Evolutionary conservation across 352 stramenopile genomes (phyloP), one percentile per base, ranked within the genome.

Genomic region (Globisporangium barbulae): DNA sequence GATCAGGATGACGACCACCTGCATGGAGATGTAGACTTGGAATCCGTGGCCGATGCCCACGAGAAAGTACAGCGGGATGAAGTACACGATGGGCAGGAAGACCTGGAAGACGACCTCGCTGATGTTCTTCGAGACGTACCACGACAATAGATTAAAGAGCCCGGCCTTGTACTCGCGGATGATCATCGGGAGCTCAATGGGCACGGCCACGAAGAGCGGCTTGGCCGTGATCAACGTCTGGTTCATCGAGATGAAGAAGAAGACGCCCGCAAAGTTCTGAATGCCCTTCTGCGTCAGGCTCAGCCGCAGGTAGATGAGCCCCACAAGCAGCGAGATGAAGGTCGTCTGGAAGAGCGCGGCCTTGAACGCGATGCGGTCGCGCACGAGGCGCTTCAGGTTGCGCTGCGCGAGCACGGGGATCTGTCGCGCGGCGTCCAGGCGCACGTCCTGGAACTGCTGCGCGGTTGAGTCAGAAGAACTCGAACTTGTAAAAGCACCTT

Each of bases 101-200:
- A 88, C 39, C 53, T 85, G 78, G 66, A 76, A 71, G 1, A 64
- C 67, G 0, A 85, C 19, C 59, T 87, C 78, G 35, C 73, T 84
- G 25, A 80, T 5, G 53, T 83, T 83, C 56, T 87, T 87, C 25
- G 75, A 60, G 0, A 83, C 3, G n/a, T 81, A 87, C 78, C 78
- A 87, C 0, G 71, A 62, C 0, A 69, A 57, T 4, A 83, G 47
- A 33, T 72, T 39, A 41, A 81, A 85, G 2, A 82, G 47, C 5
- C 68, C 68, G 0, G 59, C 65, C 13, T 53, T 54, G 68, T 88
- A 81, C 44, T 85, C 76, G 4, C 74, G 65, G n/a, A 69, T 53
- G 19, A 85, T 65, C 8, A 88, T 68, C 13, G 79, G 63, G 5
- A 85, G 44, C 52, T 85, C 76, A n/a, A 76, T 50, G 0, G 79